phyloP scores from a whole-genome alignment of 1,284 basidiomycete species.

The Volvariella surrecta region DNA sequence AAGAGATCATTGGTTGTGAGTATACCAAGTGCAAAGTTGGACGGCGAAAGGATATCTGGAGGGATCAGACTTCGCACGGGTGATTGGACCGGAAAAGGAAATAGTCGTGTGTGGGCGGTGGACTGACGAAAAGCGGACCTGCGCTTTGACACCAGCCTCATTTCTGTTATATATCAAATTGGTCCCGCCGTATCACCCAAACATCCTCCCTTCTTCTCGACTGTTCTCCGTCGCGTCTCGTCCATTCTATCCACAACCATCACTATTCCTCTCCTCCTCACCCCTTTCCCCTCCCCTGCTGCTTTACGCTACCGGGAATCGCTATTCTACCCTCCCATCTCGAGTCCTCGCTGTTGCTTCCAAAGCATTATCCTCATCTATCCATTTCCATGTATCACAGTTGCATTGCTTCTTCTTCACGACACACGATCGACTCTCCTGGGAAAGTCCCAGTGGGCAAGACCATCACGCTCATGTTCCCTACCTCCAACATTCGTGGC shows the following conservation, averaged over 20 bases:
- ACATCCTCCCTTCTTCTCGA: background rate
- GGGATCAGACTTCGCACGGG: too few species aligned
- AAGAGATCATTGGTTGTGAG: too few species aligned
- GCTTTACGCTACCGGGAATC: background rate
- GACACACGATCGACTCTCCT: constrained; percentile 1
- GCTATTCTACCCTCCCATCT: background rate
- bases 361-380: constrained; percentile 1
- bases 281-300: constrained; percentile 3
- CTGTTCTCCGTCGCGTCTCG: constrained; percentile 6
- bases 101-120: constrained; percentile 17
- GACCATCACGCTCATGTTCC: constrained; percentile 1
- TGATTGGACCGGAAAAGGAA: constrained; percentile 20
- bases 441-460: background rate
- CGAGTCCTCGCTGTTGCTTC: constrained; percentile 3
- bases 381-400: constrained; percentile 1
- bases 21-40: too few species aligned
- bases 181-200: constrained; percentile 1
- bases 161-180: constrained; percentile 12
- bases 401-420: constrained; percentile 1
- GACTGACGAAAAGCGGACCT: constrained; percentile 12
- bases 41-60: too few species aligned
- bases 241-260: constrained; percentile 5
- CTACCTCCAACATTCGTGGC: constrained; percentile 7
- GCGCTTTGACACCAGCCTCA: constrained; percentile 21
- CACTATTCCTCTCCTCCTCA: constrained; percentile 10